phyloP scores from a whole-genome alignment of 805 yeast species.

The Tetrapisispora iriomotensis region DNA sequence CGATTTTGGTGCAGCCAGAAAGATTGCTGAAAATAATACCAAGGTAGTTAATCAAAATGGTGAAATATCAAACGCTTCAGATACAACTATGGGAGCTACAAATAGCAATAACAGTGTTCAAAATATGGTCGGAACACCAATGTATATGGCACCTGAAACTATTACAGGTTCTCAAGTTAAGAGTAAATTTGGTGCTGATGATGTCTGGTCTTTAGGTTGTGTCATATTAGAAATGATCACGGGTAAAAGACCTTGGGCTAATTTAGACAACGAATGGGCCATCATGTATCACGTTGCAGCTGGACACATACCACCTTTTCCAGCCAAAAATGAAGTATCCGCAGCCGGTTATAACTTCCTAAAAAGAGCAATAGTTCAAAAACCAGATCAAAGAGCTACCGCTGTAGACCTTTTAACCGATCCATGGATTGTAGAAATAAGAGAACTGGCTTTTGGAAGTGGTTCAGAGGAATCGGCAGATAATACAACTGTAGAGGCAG shows the following conservation, averaged over 20 bases:
- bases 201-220: conserved; percentile 96
- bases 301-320: conserved; percentile 82
- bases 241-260: conserved; percentile 94
- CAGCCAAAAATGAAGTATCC: conserved; percentile 68
- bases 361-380: conserved; percentile 66
- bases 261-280: conserved; percentile 94
- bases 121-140: conserved; percentile 78
- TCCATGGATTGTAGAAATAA: conserved; percentile 76
- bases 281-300: conserved; percentile 98
- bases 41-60: conserved; percentile 20
- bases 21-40: conserved; percentile 50
- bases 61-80: not conserved
- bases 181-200: conserved; percentile 38
- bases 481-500: not conserved
- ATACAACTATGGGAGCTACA: not conserved
- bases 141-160: conserved; percentile 98
- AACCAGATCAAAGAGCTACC: conserved; percentile 68
- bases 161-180: conserved; percentile 60
- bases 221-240: conserved; percentile 95
- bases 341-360: conserved; percentile 63
- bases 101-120: conserved; percentile 9
- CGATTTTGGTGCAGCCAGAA: conserved; percentile 96
- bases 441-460: conserved; percentile 58
- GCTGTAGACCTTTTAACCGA: conserved; percentile 80
- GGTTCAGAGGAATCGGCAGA: conserved; percentile 6